These are phyloP conservation scores for Euphrasia arctica DNA, from an alignment of 305 asterid species.

Conservation along the genomic window DNA sequence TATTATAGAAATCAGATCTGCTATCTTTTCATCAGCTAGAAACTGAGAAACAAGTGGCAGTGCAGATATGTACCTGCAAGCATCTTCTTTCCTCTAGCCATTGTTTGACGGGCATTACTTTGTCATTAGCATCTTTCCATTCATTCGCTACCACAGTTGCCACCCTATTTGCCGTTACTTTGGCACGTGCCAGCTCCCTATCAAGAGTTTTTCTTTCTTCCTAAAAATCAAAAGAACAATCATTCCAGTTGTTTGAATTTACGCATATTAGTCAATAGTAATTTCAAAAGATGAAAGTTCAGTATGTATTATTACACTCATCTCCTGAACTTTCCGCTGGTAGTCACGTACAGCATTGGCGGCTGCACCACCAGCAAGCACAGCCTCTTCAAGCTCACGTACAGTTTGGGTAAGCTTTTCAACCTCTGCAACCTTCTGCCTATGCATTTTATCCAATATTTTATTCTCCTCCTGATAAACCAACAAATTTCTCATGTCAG, in stretches of 20 bases:
- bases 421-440: constrained; percentile 98
- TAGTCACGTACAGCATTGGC: constrained; percentile 99
- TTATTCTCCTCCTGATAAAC: constrained; percentile 88
- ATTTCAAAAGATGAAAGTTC: constrained; percentile 14
- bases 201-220: constrained; percentile 98
- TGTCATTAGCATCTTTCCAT: constrained; percentile 7
- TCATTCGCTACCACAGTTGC: constrained; percentile 8
- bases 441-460: constrained; percentile 91
- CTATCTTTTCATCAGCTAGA: constrained; percentile 7
- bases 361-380: constrained; percentile 99
- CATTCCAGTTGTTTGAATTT: constrained; percentile 16
- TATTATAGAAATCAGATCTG: constrained; percentile 12
- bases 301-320: constrained; percentile 63
- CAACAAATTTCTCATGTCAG: constrained; percentile 2
- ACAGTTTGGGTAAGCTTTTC: constrained; percentile 99
- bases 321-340: constrained; percentile 98
- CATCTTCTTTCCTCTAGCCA: constrained; percentile 76
- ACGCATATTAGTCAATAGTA: constrained; percentile 17
- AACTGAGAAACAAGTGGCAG: constrained; percentile 10
- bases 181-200: constrained; percentile 51
- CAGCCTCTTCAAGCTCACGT: constrained; percentile 99
- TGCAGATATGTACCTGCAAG: constrained; percentile 56
- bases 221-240: constrained; percentile 33
- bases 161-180: constrained; percentile 21
- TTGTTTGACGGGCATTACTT: constrained; percentile 3